Percentiles rank a stretch among this genome's conserved stretches.
phyloP scores from a whole-genome alignment of 495 filamentous ascomycete genomes.

The Achaetomiella virescens region DNA sequence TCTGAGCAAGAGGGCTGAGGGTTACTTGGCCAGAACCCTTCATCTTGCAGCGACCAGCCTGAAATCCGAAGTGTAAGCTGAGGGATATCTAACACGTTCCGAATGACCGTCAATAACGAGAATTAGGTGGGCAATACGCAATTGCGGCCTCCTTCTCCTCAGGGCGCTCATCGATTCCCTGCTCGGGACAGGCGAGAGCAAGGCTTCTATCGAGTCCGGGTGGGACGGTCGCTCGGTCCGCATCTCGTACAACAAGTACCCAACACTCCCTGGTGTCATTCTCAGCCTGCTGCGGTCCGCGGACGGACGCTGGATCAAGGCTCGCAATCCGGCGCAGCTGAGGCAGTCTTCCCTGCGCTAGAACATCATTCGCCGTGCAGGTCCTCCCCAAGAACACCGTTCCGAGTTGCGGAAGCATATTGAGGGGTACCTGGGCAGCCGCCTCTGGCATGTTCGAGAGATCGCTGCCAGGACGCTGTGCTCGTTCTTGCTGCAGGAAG shows the following conservation, averaged over 20 bases:
- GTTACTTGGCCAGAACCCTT: conserved; percentile 63
- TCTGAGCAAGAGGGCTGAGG: conserved; percentile 56
- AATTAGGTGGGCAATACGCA: conserved; percentile 80
- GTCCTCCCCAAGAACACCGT: conserved; percentile 43
- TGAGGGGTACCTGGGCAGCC: conserved; percentile 56
- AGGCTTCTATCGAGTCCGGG: conserved; percentile 42
- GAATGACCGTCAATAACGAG: conserved; percentile 17
- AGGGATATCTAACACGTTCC: background rate
- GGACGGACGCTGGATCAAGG: conserved; percentile 30
- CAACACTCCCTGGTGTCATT: conserved; percentile 61
- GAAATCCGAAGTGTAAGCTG: conserved; percentile 55
- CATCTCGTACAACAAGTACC: conserved; percentile 65
- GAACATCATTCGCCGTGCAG: conserved; percentile 69
- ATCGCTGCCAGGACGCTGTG: conserved; percentile 78
- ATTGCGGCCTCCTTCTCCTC: conserved; percentile 85
- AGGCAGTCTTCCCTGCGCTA: conserved; percentile 81
- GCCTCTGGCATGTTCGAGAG: conserved; percentile 82
- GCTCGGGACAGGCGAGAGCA: conserved; percentile 58
- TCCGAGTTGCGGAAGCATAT: conserved; percentile 46
- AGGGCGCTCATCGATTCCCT: conserved; percentile 73
- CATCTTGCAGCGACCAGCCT: conserved; percentile 69
- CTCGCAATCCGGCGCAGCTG: conserved; percentile 40
- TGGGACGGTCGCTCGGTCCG: conserved; percentile 45
- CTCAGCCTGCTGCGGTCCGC: conserved; percentile 54
- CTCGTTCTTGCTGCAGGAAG: conserved; percentile 49